Percentiles rank a stretch among this genome's conserved stretches.
Conservation (phyloP, 1,139 yeast species). For the Suhomyces terraborum region DNA sequence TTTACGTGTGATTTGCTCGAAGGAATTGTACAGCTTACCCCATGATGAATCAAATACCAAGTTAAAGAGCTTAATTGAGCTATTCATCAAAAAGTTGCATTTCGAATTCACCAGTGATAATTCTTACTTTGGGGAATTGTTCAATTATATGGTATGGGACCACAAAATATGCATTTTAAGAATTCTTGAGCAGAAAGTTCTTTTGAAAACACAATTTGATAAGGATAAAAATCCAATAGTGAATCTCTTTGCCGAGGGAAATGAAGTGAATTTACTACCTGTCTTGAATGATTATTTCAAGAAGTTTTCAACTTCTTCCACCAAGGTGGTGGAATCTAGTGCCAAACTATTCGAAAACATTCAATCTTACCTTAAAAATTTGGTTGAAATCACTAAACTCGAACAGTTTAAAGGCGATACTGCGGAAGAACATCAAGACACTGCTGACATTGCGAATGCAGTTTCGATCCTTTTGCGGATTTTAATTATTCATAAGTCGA, state of each 20-base stretch:
- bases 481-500: constrained; percentile 57
- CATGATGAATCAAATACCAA: constrained; percentile 16
- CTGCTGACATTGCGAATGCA: constrained; percentile 14
- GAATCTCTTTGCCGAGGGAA: background rate
- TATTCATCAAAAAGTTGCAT: constrained; percentile 46
- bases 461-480: constrained; percentile 55
- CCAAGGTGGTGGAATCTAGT: constrained; percentile 26
- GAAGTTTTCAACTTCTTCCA: constrained; percentile 36
- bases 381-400: constrained; percentile 12
- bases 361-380: constrained; percentile 13
- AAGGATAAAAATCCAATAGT: constrained; percentile 1
- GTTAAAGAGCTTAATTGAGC: constrained; percentile 33
- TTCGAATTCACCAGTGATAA: constrained; percentile 40
- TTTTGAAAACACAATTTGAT: constrained; percentile 19
- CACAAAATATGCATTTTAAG: constrained; percentile 31
- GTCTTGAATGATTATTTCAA: constrained; percentile 41
- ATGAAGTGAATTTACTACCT: constrained; percentile 26
- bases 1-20: constrained; percentile 24
- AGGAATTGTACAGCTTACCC: constrained; percentile 20
- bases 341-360: constrained; percentile 24
- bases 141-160: constrained; percentile 35
- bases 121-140: constrained; percentile 47
- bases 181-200: constrained; percentile 32
- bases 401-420: background rate
- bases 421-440: background rate